A percentile compares a stretch with the other conserved stretches of the same genome.
Evolutionary conservation across 495 filamentous ascomycete species (phyloP).

Genomic region (Aspergillus wentii): DNA sequence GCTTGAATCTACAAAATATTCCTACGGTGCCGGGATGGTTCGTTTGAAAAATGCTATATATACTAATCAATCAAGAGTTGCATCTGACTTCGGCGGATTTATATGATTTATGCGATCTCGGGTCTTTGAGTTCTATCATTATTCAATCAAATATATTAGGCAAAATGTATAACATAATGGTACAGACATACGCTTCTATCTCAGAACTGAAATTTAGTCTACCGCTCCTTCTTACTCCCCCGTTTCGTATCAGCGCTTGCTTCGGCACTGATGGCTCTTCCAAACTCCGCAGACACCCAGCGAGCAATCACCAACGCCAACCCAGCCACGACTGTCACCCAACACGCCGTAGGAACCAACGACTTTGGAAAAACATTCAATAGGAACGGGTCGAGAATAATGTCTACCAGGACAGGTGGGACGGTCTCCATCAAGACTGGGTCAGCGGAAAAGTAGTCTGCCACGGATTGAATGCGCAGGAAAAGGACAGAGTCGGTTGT

Average conservation of each 20-base stretch:
- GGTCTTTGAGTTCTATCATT: too few species aligned
- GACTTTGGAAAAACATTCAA: slow-evolving; percentile 68
- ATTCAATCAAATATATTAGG: too few species aligned
- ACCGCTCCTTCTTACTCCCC: too few species aligned
- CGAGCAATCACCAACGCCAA: slow-evolving; percentile 42
- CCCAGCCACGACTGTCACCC: slow-evolving; percentile 52
- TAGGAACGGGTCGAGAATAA: slow-evolving; percentile 84
- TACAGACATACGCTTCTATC: too few species aligned
- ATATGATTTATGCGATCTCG: too few species aligned
- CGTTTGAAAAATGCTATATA: background rate
- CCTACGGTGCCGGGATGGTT: background rate
- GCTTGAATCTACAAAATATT: slow-evolving; percentile 1
- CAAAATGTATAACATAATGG: too few species aligned
- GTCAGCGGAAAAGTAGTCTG: slow-evolving; percentile 78
- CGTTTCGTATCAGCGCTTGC: too few species aligned
- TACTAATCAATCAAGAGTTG: too few species aligned
- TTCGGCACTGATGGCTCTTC: slow-evolving; percentile 22
- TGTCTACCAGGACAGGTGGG: slow-evolving; percentile 71
- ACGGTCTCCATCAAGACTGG: slow-evolving; percentile 68
- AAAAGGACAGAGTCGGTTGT: slow-evolving; percentile 61
- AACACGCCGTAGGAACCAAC: slow-evolving; percentile 59
- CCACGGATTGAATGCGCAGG: slow-evolving; percentile 68
- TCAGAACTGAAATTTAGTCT: too few species aligned
- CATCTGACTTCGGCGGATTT: too few species aligned
- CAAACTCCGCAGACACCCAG: slow-evolving; percentile 25